Percentiles rank a stretch among this genome's conserved stretches.
phyloP scores from a whole-genome alignment of 2,329 filamentous ascomycete species.

The Cyanodermella asteris region DNA sequence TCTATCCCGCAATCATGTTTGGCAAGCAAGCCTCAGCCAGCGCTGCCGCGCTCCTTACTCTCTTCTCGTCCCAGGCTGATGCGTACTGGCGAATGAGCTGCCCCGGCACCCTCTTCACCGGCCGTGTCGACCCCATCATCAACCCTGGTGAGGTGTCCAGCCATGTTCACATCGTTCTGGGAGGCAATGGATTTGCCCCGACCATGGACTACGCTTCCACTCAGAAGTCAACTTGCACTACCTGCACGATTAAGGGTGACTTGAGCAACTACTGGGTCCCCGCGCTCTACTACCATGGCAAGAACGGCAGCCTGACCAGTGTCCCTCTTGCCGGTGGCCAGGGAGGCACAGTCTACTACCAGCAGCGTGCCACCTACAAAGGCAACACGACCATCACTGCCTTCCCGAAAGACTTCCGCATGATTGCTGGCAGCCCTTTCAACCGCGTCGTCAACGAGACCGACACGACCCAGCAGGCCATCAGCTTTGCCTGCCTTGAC shows the following conservation, averaged over 20 bases:
- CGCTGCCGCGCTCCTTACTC: too few species aligned
- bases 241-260: conserved; percentile 45
- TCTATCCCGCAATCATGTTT: too few species aligned
- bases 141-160: conserved; percentile 33
- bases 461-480: conserved; percentile 27
- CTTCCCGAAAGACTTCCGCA: conserved; percentile 50
- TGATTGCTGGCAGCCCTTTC: conserved; percentile 43
- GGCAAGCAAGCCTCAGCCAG: too few species aligned
- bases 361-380: conserved; percentile 19
- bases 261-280: conserved; percentile 62
- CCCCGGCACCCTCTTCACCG: conserved; percentile 18
- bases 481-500: conserved; percentile 23
- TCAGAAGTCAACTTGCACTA: conserved; percentile 43
- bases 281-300: conserved; percentile 42
- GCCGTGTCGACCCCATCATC: conserved; percentile 46
- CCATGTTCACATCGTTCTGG: conserved; percentile 52
- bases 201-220: conserved; percentile 39
- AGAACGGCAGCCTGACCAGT: conserved; percentile 36
- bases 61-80: too few species aligned
- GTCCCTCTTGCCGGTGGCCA: conserved; percentile 4
- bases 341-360: conserved; percentile 4
- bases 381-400: conserved; percentile 42
- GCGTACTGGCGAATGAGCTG: too few species aligned
- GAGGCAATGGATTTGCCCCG: conserved; percentile 44
- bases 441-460: conserved; percentile 36